Evolutionary conservation across 73 alveolate genomes (phyloP).

Genomic region (Paramecium sexaurelia): DNA sequence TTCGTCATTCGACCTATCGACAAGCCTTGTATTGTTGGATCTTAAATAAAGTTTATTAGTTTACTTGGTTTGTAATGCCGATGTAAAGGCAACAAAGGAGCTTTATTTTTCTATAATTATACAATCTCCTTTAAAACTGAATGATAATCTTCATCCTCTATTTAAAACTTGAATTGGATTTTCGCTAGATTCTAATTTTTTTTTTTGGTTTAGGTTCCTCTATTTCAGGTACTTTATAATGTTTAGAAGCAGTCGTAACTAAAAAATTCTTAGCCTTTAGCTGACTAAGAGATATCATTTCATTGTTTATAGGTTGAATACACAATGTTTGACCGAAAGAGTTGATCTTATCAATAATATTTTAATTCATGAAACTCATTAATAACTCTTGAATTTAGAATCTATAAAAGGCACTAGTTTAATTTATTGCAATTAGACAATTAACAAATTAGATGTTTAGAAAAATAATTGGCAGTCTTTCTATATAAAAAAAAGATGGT

Average conservation of each 20-base stretch:
- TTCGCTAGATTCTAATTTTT: neutral
- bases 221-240: neutral
- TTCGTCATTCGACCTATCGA: neutral
- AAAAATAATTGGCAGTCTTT: neutral
- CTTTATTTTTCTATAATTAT: neutral
- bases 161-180: slow-evolving; percentile 16
- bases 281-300: neutral
- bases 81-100: neutral
- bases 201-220: slow-evolving; percentile 25
- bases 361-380: slow-evolving; percentile 48
- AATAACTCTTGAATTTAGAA: neutral
- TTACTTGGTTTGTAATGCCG: slow-evolving; percentile 23
- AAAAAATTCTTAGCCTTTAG: neutral
- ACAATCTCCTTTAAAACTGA: neutral
- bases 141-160: slow-evolving; percentile 40
- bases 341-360: slow-evolving; percentile 33
- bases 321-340: neutral
- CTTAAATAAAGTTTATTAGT: neutral
- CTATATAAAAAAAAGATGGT: neutral
- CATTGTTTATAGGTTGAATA: neutral
- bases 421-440: neutral
- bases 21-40: neutral
- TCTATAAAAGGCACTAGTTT: neutral
- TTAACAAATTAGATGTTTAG: neutral
- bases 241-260: neutral